A percentile compares a stretch with the other conserved stretches of the same genome.
These are phyloP conservation scores for Penicillium sp. DNA, from an alignment of 2,329 filamentous ascomycete species.

Conservation along the genomic window DNA sequence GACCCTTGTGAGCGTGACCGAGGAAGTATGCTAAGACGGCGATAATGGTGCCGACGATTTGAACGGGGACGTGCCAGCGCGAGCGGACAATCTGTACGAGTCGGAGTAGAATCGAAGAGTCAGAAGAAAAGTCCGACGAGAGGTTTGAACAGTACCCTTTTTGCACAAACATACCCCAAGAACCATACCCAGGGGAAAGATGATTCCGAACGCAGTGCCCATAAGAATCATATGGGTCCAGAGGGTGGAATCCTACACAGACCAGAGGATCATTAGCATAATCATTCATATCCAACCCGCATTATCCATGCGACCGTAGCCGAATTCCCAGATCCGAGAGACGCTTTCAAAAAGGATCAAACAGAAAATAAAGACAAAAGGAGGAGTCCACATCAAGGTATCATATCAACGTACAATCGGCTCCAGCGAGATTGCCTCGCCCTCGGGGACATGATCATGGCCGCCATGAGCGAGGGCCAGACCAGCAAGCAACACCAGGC, in stretches of 20 bases:
- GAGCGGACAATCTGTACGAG: conserved; percentile 68
- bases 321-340: no score
- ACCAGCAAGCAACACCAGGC: conserved; percentile 24
- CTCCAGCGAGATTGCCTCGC: conserved; percentile 62
- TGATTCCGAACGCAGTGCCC: conserved; percentile 78
- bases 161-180: conserved; percentile 60
- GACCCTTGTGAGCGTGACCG: conserved; percentile 82
- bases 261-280: neutral
- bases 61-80: conserved; percentile 88
- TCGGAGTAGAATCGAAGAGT: neutral
- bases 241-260: conserved; percentile 64
- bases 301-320: no score
- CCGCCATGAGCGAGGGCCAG: conserved; percentile 46
- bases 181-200: conserved; percentile 94
- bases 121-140: neutral
- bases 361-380: no score
- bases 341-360: no score
- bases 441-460: conserved; percentile 59
- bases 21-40: conserved; percentile 83
- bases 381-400: no score
- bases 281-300: neutral
- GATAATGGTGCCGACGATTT: conserved; percentile 66
- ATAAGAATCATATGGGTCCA: conserved; percentile 93
- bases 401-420: conserved; percentile 56
- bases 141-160: neutral